Evolutionary conservation across 225 moss, liverwort and hornwort species (phyloP).

Genomic region (Polytrichum commune): DNA sequence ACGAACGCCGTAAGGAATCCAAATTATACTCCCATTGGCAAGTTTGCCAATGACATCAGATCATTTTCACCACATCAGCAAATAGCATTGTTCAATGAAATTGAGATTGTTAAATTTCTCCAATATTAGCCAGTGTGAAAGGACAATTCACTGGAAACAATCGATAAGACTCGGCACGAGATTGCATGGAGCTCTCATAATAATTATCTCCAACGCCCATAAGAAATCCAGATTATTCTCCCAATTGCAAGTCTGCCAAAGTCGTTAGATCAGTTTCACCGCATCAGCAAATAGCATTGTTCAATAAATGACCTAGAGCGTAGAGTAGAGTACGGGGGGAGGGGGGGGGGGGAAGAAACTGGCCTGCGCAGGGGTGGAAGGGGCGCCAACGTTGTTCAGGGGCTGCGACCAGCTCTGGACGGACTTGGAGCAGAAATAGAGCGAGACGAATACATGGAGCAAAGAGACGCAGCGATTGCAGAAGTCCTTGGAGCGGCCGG

Average conservation of each 20-base stretch:
- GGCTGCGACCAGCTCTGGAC: constrained; percentile 76
- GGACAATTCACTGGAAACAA: no score
- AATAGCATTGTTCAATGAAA: constrained; percentile 1
- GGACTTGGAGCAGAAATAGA: constrained; percentile 54
- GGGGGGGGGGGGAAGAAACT: constrained; percentile 2
- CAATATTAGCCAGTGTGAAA: no score
- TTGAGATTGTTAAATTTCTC: no score
- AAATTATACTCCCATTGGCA: no score
- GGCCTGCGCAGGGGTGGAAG: constrained; percentile 70
- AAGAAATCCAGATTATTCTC: no score
- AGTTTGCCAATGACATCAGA: background rate
- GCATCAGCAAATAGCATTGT: constrained; percentile 3
- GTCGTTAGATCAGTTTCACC: background rate
- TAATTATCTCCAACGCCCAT: background rate
- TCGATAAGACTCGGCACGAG: background rate
- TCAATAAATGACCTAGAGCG: constrained; percentile 13
- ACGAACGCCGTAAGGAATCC: no score
- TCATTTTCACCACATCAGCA: background rate
- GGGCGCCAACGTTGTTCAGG: constrained; percentile 64
- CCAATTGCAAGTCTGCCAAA: background rate
- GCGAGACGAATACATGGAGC: constrained; percentile 67
- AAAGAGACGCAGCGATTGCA: constrained; percentile 86
- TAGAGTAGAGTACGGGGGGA: background rate
- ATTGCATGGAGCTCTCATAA: background rate
- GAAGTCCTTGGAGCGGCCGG: constrained; percentile 68